Percentiles rank a stretch among this genome's conserved stretches.
These are phyloP conservation scores for Boletus subcaerulescens DNA, from an alignment of 768 basidiomycete species.

Conservation along the genomic window DNA sequence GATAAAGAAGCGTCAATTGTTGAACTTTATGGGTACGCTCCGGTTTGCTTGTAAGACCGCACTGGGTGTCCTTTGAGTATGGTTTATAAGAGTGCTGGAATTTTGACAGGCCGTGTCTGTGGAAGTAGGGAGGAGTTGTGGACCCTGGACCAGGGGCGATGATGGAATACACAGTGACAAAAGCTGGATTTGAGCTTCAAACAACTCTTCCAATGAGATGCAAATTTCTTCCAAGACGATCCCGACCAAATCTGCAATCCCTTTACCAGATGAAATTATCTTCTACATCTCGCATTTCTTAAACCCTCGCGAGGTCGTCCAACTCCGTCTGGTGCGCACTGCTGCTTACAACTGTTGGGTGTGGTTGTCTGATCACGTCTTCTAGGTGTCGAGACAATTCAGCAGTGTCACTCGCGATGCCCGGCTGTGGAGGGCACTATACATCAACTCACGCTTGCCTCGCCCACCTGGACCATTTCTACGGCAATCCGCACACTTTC, in stretches of 20 bases:
- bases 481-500: slow-evolving; percentile 20
- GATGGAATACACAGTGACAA: not conserved
- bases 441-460: slow-evolving; percentile 13
- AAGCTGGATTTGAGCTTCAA: not conserved
- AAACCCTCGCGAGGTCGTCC: slow-evolving; percentile 13
- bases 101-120: not conserved
- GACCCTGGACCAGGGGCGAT: not conserved
- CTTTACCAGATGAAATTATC: slow-evolving; percentile 20
- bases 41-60: no score
- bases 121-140: not conserved
- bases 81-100: no score
- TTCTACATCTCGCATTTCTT: slow-evolving; percentile 14
- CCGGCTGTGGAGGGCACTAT: slow-evolving; percentile 18
- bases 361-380: not conserved
- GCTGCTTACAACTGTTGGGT: not conserved
- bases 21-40: no score
- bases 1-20: no score
- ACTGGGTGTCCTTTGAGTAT: no score
- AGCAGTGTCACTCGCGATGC: slow-evolving; percentile 14
- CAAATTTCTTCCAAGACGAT: slow-evolving; percentile 1
- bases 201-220: slow-evolving; percentile 7
- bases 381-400: slow-evolving; percentile 20
- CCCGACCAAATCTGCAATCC: not conserved
- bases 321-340: slow-evolving; percentile 15
- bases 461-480: slow-evolving; percentile 24